Percentiles rank a stretch among this genome's conserved stretches.
Evolutionary conservation across 805 yeast genomes (phyloP).

Genomic region (Wickerhamiella occidentalis): DNA sequence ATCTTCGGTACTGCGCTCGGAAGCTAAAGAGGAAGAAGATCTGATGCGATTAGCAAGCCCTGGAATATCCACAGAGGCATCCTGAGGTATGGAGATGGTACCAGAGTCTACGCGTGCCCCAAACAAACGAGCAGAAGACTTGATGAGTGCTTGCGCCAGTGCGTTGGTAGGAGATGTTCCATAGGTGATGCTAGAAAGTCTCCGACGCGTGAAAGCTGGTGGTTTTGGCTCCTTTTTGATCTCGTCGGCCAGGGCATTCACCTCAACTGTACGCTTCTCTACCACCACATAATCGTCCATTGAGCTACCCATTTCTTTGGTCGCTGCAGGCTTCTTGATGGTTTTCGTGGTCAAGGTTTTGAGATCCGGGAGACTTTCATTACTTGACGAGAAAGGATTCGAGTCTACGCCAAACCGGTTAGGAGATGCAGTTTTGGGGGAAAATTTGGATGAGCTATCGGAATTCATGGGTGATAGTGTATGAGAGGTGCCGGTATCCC

Average conservation of each 20-base stretch:
- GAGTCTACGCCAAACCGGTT: neutral
- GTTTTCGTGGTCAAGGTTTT: neutral
- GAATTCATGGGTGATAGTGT: neutral
- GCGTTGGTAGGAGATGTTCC: conserved; percentile 66
- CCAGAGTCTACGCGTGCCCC: conserved; percentile 34
- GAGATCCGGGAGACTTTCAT: conserved; percentile 2
- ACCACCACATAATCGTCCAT: conserved; percentile 72
- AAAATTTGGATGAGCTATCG: neutral
- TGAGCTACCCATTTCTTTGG: conserved; percentile 2
- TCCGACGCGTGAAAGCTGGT: conserved; percentile 12
- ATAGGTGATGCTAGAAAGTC: conserved; percentile 27
- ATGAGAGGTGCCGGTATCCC: too few species aligned
- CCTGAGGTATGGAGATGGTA: conserved; percentile 8
- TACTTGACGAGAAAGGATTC: conserved; percentile 4
- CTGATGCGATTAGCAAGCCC: conserved; percentile 1
- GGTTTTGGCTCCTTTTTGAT: conserved; percentile 28
- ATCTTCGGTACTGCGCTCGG: conserved; percentile 11
- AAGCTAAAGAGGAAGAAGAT: neutral
- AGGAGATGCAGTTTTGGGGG: neutral
- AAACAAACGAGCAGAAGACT: conserved; percentile 79
- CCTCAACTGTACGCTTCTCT: conserved; percentile 89
- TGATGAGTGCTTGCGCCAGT: conserved; percentile 69
- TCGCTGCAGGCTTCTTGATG: conserved; percentile 18
- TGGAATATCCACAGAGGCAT: neutral
- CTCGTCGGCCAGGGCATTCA: conserved; percentile 91